Percentiles rank a stretch among this genome's conserved stretches.
These are phyloP conservation scores for Thozetella sp. DNA, from an alignment of 495 filamentous ascomycete genomes.

Conservation along the genomic window DNA sequence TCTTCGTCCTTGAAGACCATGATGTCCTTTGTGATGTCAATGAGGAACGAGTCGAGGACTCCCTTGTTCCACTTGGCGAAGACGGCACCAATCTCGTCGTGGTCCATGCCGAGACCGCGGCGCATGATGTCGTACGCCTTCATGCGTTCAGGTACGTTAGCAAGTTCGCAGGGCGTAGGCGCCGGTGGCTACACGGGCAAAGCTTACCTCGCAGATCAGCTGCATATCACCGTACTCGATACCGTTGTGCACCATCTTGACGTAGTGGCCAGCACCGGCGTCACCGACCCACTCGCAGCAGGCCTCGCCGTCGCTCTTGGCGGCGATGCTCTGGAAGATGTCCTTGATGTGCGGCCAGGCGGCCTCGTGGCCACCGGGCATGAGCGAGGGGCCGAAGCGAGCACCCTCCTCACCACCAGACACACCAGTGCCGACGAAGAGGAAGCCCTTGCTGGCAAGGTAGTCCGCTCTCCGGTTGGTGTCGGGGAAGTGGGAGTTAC, in stretches of 20 bases:
- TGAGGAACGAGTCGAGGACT: slow-evolving; percentile 98
- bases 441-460: slow-evolving; percentile 82
- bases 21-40: slow-evolving; percentile 98
- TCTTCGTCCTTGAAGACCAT: slow-evolving; percentile 97
- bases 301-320: slow-evolving; percentile 93
- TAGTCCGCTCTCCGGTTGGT: slow-evolving; percentile 94
- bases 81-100: slow-evolving; percentile 94
- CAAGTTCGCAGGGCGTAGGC: too few species aligned
- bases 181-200: neutral
- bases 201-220: slow-evolving; percentile 91
- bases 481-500: slow-evolving; percentile 99
- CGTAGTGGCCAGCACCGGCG: slow-evolving; percentile 98
- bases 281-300: slow-evolving; percentile 99
- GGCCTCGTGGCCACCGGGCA: slow-evolving; percentile 97
- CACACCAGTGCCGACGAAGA: slow-evolving; percentile 96
- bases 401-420: slow-evolving; percentile 99
- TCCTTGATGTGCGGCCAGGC: slow-evolving; percentile 99
- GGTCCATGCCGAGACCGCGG: slow-evolving; percentile 81
- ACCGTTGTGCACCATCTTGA: slow-evolving; percentile 99
- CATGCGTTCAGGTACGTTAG: slow-evolving; percentile 10
- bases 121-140: slow-evolving; percentile 99
- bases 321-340: slow-evolving; percentile 95
- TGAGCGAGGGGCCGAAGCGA: slow-evolving; percentile 93
- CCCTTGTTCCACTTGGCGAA: slow-evolving; percentile 97
- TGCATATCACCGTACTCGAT: slow-evolving; percentile 99